phyloP scores from a whole-genome alignment of 2,329 filamentous ascomycete species.

The Immersiporthe knoxdaviesiana region DNA sequence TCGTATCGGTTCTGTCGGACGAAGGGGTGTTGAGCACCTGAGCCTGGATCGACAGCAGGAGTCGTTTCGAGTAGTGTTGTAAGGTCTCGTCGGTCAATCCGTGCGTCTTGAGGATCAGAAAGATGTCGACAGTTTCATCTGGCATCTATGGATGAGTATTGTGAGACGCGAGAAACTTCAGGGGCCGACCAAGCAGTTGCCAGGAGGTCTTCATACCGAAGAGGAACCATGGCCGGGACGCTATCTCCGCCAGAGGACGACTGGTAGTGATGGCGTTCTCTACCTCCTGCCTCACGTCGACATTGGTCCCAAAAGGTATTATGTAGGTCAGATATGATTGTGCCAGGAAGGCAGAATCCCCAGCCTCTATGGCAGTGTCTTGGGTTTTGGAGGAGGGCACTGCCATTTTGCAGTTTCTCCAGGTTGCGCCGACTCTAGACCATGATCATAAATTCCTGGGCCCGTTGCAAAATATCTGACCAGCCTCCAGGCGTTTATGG shows the following conservation, averaged over 20 bases:
- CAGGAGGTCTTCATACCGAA: slow-evolving; percentile 61
- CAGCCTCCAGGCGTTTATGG: not conserved
- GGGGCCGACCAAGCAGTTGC: slow-evolving; percentile 32
- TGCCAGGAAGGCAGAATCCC: slow-evolving; percentile 55
- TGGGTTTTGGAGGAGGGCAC: slow-evolving; percentile 39
- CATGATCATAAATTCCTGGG: slow-evolving; percentile 16
- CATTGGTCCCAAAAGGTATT: slow-evolving; percentile 59
- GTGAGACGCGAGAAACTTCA: slow-evolving; percentile 41
- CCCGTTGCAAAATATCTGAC: not conserved
- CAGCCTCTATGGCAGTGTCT: slow-evolving; percentile 32
- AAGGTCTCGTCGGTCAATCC: slow-evolving; percentile 60
- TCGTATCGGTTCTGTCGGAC: slow-evolving; percentile 48
- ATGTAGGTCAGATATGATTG: slow-evolving; percentile 64
- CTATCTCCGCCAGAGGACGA: slow-evolving; percentile 25
- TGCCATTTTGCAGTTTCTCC: slow-evolving; percentile 33
- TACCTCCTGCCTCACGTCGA: slow-evolving; percentile 58
- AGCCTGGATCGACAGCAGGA: slow-evolving; percentile 69
- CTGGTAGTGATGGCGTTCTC: slow-evolving; percentile 31
- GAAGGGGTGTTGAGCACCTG: slow-evolving; percentile 63
- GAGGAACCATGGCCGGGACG: slow-evolving; percentile 54
- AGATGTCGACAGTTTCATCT: slow-evolving; percentile 76
- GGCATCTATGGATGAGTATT: slow-evolving; percentile 54
- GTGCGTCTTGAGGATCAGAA: slow-evolving; percentile 69
- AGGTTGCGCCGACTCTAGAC: slow-evolving; percentile 15
- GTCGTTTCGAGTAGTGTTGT: slow-evolving; percentile 60